phyloP scores from a whole-genome alignment of 768 basidiomycete genomes.

The Baorangia bicolor region DNA sequence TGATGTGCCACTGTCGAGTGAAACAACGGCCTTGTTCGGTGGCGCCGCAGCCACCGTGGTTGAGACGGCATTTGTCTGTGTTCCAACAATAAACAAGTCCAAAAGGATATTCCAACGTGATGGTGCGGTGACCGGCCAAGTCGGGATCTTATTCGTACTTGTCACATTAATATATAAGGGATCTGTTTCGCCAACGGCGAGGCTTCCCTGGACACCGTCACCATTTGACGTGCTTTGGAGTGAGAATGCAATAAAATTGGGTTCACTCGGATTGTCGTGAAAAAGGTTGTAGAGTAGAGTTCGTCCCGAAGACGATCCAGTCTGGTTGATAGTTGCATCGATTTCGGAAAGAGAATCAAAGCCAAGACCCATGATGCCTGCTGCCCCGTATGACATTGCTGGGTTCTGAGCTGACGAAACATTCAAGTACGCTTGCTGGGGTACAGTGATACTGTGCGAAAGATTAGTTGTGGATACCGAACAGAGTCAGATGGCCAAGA shows the following conservation, averaged over 20 bases:
- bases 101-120: constrained; percentile 75
- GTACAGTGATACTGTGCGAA: constrained; percentile 51
- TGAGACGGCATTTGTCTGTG: constrained; percentile 48
- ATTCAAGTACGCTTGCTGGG: constrained; percentile 73
- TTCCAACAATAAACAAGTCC: constrained; percentile 67
- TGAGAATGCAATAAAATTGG: constrained; percentile 80
- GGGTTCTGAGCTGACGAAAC: constrained; percentile 66
- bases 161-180: constrained; percentile 58
- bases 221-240: constrained; percentile 59
- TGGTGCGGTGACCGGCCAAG: constrained; percentile 67
- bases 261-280: constrained; percentile 59
- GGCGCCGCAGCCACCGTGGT: constrained; percentile 59
- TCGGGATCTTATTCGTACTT: constrained; percentile 60
- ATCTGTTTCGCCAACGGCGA: constrained; percentile 75
- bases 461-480: constrained; percentile 6
- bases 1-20: constrained; percentile 82
- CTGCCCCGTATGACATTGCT: constrained; percentile 66
- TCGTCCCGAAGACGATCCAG: constrained; percentile 59
- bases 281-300: constrained; percentile 78
- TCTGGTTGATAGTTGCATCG: constrained; percentile 57
- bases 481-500: constrained; percentile 18
- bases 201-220: constrained; percentile 61
- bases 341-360: constrained; percentile 76
- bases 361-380: constrained; percentile 74
- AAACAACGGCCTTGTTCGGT: constrained; percentile 65